Evolutionary conservation across 2,329 filamentous ascomycete genomes (phyloP).

Genomic region (Colletotrichum coccodes): DNA sequence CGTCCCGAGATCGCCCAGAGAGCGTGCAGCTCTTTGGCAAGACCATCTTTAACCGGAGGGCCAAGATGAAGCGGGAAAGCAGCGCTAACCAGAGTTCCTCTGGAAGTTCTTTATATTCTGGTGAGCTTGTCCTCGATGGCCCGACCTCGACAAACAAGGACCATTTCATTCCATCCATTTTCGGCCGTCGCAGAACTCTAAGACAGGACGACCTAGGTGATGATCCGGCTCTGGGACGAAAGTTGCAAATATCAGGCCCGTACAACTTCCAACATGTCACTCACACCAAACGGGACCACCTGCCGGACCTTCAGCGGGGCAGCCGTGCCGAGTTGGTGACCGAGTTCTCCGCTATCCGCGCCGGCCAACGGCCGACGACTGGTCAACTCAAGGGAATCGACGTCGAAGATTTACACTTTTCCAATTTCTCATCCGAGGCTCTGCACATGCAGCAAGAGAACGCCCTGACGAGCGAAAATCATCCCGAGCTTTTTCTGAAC

Average conservation of each 20-base stretch:
- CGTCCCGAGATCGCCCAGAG: constrained; percentile 64
- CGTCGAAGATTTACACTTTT: constrained; percentile 54
- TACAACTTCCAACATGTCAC: constrained; percentile 76
- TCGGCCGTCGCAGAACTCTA: constrained; percentile 57
- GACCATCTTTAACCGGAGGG: constrained; percentile 66
- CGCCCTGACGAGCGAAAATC: constrained; percentile 1
- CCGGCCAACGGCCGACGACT: constrained; percentile 46
- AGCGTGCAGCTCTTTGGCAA: constrained; percentile 70
- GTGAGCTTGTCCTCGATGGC: constrained; percentile 51
- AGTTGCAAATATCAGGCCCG: constrained; percentile 67
- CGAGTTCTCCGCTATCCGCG: constrained; percentile 54
- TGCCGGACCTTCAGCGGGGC: constrained; percentile 51
- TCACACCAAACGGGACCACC: constrained; percentile 63
- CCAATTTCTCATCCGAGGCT: constrained; percentile 59
- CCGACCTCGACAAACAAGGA: constrained; percentile 50
- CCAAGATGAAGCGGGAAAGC: constrained; percentile 62
- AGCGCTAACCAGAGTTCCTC: constrained; percentile 56
- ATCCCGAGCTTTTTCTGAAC: background rate
- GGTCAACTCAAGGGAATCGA: constrained; percentile 49
- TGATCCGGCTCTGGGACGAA: constrained; percentile 43
- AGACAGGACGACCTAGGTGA: constrained; percentile 37
- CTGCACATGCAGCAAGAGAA: constrained; percentile 38
- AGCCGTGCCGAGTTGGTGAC: constrained; percentile 54
- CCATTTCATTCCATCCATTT: constrained; percentile 60
- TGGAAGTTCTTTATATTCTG: constrained; percentile 59